These are phyloP conservation scores for Chimonanthus praecox DNA, from an alignment of 164 flowering plant genomes.

Conservation along the genomic window DNA sequence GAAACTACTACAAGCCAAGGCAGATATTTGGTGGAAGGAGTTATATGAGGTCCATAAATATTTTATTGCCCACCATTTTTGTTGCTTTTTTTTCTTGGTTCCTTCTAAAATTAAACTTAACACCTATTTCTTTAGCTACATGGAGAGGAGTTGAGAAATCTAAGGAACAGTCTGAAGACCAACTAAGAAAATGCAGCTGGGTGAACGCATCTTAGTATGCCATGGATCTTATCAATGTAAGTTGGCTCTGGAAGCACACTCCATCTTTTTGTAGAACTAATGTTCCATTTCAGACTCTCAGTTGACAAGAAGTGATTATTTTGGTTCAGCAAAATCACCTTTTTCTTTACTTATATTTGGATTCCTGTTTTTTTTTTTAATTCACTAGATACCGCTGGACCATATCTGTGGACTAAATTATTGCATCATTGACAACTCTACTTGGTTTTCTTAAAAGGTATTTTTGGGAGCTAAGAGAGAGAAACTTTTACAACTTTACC, in stretches of 20 bases:
- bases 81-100: neutral
- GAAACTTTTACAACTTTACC: neutral
- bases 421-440: neutral
- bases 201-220: neutral
- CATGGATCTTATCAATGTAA: neutral
- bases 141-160: conserved; percentile 19
- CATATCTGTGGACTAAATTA: neutral
- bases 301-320: too few relatives aligned
- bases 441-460: neutral
- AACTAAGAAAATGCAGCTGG: conserved; percentile 8
- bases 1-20: conserved; percentile 33
- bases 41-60: conserved; percentile 40
- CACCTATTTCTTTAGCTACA: conserved; percentile 14
- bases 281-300: neutral
- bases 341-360: too few relatives aligned
- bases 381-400: neutral
- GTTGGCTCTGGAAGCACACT: neutral
- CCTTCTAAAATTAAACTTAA: neutral
- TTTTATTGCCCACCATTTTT: neutral
- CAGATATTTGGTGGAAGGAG: conserved; percentile 37
- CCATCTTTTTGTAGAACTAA: neutral
- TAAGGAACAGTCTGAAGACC: conserved; percentile 13
- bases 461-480: neutral
- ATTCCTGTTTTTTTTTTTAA: too few relatives aligned
- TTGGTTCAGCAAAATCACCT: neutral